Base-by-base conservation (phyloP, 176 grass and related monocot species). In the Elymus sibiricus region DNA sequence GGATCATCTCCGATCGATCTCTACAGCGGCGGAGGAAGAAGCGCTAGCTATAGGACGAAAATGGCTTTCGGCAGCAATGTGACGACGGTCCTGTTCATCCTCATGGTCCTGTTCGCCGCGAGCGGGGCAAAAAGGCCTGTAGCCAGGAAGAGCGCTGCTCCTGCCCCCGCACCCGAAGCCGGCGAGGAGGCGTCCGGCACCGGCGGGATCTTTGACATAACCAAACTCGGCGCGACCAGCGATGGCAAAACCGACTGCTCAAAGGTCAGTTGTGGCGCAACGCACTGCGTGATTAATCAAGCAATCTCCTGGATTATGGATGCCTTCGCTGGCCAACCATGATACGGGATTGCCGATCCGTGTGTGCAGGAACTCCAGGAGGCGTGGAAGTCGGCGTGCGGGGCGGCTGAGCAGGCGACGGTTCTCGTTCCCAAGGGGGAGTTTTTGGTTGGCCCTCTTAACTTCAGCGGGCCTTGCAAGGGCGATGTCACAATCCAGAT, bases 181-280 rank as follows among this genome's bases (percentile, higher is more conserved):
- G 7, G 16, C 2, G 24, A 59, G 1, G 74, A 53, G 27, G 27
- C 76, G 2, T 11, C 55, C 4, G 53, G 42, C 5, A 11, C 51
- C 53, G 19, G 0, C 2, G 64, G 71, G 22, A 10, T 66, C 7
- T 89, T 91, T 55, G 72, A 94, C 82, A 65, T 94, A 49, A 40
- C 64, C 15, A 79, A 89, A 55, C 85, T 89, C 28, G 89, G 92
- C 27, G 92, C 83, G 0, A 26, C 17, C 15, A 21, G 4, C 31
- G 83, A 91, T 17, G 92, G 86, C 84, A 88, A 91, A 79, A 92
- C 83, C 1, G 89, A 94, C 40, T 86, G 34, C 11, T 87, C 89
- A 3, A 49, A 80, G 77, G 92, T 94, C 6, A 59, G n/a, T 28
- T 35, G 35, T 53, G 49, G 51, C 4, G 15, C 51, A 4, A 55